A percentile compares a stretch with the other conserved stretches of the same genome.
Evolutionary conservation across 1,284 basidiomycete genomes (phyloP).

Genomic region (Cryptococcus wingfieldii): DNA sequence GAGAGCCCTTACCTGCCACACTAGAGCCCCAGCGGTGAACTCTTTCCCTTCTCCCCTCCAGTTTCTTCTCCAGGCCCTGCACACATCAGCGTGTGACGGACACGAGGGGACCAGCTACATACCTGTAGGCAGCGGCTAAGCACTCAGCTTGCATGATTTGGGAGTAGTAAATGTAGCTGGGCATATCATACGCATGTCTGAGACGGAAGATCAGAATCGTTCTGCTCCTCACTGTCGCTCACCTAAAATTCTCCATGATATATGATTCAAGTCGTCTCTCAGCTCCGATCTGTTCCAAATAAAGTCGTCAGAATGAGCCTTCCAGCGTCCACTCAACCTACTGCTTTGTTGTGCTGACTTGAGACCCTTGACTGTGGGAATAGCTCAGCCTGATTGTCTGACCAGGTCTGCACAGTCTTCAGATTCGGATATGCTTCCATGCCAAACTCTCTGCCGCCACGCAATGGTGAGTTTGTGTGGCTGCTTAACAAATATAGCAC

Average conservation of each 20-base stretch:
- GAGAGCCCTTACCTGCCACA: slow-evolving; percentile 61
- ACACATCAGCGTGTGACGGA: not conserved
- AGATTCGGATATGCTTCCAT: slow-evolving; percentile 69
- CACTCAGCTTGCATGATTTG: slow-evolving; percentile 80
- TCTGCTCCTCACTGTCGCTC: not conserved
- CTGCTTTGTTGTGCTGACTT: slow-evolving; percentile 81
- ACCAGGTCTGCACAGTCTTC: slow-evolving; percentile 77
- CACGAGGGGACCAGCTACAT: not conserved
- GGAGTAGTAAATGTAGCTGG: slow-evolving; percentile 75
- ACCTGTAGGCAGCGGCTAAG: slow-evolving; percentile 62
- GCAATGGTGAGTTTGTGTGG: not conserved
- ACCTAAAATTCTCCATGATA: slow-evolving; percentile 71
- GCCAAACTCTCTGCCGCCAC: slow-evolving; percentile 36
- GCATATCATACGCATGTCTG: slow-evolving; percentile 74
- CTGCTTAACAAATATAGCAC: slow-evolving; percentile 25
- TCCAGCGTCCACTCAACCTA: slow-evolving; percentile 8
- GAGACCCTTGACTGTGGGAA: slow-evolving; percentile 80
- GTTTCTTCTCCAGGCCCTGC: slow-evolving; percentile 60
- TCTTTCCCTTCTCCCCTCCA: slow-evolving; percentile 68
- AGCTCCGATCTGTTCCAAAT: slow-evolving; percentile 56
- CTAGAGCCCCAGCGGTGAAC: slow-evolving; percentile 68
- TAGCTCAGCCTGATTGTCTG: slow-evolving; percentile 61
- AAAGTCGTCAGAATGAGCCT: not conserved
- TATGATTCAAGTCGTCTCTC: slow-evolving; percentile 85
- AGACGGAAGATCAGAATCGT: not conserved